Evolutionary conservation across 2,329 filamentous ascomycete genomes (phyloP).

Genomic region (Apiospora kogelbergensis): DNA sequence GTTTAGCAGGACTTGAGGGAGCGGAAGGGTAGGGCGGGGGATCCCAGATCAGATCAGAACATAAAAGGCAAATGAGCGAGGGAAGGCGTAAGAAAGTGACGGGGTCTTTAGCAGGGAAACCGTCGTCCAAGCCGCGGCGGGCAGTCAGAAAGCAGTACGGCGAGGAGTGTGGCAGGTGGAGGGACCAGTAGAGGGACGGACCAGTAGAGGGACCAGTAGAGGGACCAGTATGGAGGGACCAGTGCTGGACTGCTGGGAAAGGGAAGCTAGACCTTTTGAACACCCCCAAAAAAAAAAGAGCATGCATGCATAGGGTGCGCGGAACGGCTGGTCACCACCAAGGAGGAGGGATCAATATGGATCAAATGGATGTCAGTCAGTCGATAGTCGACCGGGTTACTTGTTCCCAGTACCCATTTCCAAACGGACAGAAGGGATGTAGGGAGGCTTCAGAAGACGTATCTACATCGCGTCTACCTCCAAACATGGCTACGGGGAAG

Average conservation of each 20-base stretch:
- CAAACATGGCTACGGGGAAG: too few species aligned
- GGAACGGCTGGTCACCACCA: constrained; percentile 1
- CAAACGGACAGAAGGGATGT: background rate
- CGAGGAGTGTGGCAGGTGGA: too few species aligned
- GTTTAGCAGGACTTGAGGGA: constrained; percentile 1
- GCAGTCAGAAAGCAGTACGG: too few species aligned
- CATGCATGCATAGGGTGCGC: background rate
- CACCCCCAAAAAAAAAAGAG: constrained; percentile 1
- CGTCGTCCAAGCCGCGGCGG: background rate
- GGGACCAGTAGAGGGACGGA: too few species aligned
- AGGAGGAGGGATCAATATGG: background rate
- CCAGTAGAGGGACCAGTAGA: too few species aligned
- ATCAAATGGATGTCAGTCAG: background rate
- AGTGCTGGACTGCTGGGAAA: background rate
- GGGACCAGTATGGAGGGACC: too few species aligned
- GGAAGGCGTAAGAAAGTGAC: constrained; percentile 7
- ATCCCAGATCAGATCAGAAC: constrained; percentile 6
- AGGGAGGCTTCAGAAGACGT: too few species aligned
- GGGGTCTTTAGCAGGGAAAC: constrained; percentile 7
- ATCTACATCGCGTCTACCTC: too few species aligned
- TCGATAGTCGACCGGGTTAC: background rate
- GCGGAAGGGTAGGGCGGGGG: constrained; percentile 8
- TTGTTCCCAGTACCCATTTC: background rate
- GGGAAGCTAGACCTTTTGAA: background rate
- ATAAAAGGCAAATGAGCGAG: background rate